These are phyloP conservation scores for Candida montana DNA, from an alignment of 805 yeast genomes.

Conservation along the genomic window DNA sequence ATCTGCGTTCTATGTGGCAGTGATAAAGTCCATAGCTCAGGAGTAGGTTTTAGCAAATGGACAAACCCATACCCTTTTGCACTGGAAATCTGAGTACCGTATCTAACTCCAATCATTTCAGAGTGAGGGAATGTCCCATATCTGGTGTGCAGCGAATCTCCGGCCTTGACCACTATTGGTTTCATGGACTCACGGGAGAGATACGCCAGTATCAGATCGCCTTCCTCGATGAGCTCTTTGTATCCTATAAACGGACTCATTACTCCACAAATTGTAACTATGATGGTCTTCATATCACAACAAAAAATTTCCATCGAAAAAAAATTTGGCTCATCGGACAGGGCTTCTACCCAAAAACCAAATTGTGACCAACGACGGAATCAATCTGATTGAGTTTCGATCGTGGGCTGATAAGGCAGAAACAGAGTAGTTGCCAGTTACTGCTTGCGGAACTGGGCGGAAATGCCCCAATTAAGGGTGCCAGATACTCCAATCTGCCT, in stretches of 20 bases:
- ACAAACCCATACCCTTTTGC: slow-evolving; percentile 77
- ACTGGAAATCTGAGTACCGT: slow-evolving; percentile 81
- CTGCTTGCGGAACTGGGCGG: no score
- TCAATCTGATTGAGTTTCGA: no score
- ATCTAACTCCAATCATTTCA: slow-evolving; percentile 72
- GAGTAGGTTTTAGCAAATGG: slow-evolving; percentile 83
- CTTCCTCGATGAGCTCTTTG: slow-evolving; percentile 70
- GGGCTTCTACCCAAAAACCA: background rate
- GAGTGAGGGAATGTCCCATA: slow-evolving; percentile 88
- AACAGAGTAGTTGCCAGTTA: no score
- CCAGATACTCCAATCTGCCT: background rate
- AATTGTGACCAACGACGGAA: no score
- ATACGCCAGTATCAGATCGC: slow-evolving; percentile 84
- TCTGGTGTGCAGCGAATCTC: slow-evolving; percentile 69
- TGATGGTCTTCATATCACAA: no score
- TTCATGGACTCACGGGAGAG: slow-evolving; percentile 75
- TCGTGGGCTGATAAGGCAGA: no score
- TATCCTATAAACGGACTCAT: slow-evolving; percentile 39
- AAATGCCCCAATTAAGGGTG: background rate
- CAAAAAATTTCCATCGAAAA: no score
- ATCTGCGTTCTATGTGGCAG: slow-evolving; percentile 97
- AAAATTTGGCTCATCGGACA: slow-evolving; percentile 3
- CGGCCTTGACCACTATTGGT: slow-evolving; percentile 59
- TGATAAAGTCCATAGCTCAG: slow-evolving; percentile 95
- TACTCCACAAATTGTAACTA: background rate